These are phyloP conservation scores for Paramecium octaurelia DNA, from an alignment of 73 alveolate genomes.

Conservation along the genomic window DNA sequence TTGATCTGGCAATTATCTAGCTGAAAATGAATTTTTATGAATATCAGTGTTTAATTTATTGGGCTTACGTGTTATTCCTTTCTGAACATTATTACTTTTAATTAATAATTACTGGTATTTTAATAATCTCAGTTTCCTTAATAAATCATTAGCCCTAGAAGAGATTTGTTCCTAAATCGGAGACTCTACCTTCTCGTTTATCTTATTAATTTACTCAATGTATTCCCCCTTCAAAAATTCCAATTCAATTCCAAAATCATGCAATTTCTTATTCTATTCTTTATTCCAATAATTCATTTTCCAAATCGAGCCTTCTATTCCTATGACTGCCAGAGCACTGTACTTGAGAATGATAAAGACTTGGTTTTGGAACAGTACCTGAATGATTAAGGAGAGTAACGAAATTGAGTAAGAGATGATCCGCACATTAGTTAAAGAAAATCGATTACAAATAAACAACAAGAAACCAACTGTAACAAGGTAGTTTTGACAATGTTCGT, in stretches of 20 bases:
- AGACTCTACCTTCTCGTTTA: background rate
- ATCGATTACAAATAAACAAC: background rate
- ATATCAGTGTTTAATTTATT: background rate
- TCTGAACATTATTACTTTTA: background rate
- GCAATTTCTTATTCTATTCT: background rate
- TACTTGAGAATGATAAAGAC: background rate
- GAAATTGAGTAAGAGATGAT: background rate
- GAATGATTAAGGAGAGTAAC: background rate
- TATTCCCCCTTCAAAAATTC: background rate
- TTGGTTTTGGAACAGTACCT: background rate
- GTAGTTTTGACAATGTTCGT: background rate
- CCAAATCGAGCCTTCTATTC: background rate
- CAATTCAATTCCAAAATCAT: background rate
- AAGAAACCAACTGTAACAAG: background rate
- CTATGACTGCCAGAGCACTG: background rate
- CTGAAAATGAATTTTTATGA: conserved; percentile 13
- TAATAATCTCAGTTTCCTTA: background rate
- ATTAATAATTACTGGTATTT: background rate
- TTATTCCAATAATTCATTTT: background rate
- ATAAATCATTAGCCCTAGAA: conserved; percentile 25
- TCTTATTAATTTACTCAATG: background rate
- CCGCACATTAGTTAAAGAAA: background rate
- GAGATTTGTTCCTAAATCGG: background rate
- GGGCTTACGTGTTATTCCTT: background rate
- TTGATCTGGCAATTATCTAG: background rate